phyloP scores from a whole-genome alignment of 768 basidiomycete genomes.

The Leucosporidium creatinivorum region DNA sequence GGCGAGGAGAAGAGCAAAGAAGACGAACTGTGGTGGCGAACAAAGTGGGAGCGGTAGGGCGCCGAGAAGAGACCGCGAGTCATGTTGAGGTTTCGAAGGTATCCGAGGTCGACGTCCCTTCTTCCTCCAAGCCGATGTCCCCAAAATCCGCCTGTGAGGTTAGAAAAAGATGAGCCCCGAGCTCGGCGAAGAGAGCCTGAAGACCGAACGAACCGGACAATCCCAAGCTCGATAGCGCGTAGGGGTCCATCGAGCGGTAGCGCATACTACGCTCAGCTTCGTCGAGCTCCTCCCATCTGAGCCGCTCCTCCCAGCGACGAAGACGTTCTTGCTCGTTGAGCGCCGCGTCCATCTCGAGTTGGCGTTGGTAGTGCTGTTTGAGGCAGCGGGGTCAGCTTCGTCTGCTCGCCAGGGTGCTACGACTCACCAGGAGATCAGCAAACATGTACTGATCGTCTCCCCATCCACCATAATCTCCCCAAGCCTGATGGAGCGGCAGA shows the following conservation, averaged over 20 bases:
- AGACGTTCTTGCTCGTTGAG: conserved; percentile 12
- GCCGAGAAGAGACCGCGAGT: conserved; percentile 15
- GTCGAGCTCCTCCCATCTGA: conserved; percentile 22
- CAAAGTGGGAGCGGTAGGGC: conserved; percentile 8
- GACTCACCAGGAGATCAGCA: conserved; percentile 19
- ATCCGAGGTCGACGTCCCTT: conserved; percentile 11
- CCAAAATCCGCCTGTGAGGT: conserved; percentile 18
- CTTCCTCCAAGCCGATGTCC: conserved; percentile 7
- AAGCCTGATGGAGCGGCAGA: neutral
- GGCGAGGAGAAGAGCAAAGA: neutral
- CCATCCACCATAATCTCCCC: neutral
- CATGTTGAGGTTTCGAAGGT: conserved; percentile 18
- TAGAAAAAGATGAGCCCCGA: neutral
- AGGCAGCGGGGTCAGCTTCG: neutral
- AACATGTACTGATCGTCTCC: conserved; percentile 15
- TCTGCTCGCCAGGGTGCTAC: neutral
- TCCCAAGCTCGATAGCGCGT: conserved; percentile 9
- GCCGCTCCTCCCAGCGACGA: conserved; percentile 16
- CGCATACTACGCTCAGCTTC: neutral
- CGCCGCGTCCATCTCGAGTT: conserved; percentile 19
- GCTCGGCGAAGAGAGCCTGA: neutral
- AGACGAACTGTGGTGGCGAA: neutral
- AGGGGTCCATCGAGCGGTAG: neutral
- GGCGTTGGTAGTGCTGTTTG: conserved; percentile 18
- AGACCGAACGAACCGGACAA: neutral